A percentile compares a stretch with the other conserved stretches of the same genome.
Evolutionary conservation across 768 basidiomycete genomes (phyloP).

Genomic region (Trametes gibbosa): DNA sequence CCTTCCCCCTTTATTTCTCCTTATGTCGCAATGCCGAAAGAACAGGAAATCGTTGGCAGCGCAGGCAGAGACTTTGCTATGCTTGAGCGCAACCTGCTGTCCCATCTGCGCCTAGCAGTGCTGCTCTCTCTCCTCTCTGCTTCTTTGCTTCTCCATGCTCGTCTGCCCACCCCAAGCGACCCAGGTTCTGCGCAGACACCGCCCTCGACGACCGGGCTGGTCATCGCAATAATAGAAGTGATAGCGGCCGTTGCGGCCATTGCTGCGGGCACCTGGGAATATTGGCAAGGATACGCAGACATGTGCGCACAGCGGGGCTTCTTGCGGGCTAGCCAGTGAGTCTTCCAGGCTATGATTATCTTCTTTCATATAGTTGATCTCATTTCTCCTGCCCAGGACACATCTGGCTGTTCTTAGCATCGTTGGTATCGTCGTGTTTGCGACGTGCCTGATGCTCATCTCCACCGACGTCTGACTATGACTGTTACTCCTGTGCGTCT

Average conservation of each 20-base stretch:
- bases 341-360: constrained; percentile 22
- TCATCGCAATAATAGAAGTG: constrained; percentile 54
- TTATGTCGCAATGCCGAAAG: constrained; percentile 26
- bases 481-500: background rate
- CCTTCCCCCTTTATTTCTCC: too few relatives aligned
- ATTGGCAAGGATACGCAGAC: constrained; percentile 55
- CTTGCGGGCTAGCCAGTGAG: constrained; percentile 53
- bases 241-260: constrained; percentile 53
- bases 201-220: constrained; percentile 35
- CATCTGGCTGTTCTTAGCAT: constrained; percentile 29
- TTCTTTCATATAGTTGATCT: background rate
- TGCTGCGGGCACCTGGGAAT: constrained; percentile 63
- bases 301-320: constrained; percentile 59
- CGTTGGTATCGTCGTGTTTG: constrained; percentile 27
- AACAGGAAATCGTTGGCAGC: constrained; percentile 32
- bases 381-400: constrained; percentile 17
- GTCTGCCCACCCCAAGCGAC: constrained; percentile 39
- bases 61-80: constrained; percentile 74
- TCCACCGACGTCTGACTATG: constrained; percentile 11
- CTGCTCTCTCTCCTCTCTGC: constrained; percentile 62
- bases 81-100: constrained; percentile 73
- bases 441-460: constrained; percentile 26
- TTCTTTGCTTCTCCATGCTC: constrained; percentile 59
- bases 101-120: constrained; percentile 65
- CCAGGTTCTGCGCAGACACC: constrained; percentile 22